These are phyloP conservation scores for Cladophialophora carrionii DNA, from an alignment of 2,329 filamentous ascomycete species.

Conservation along the genomic window DNA sequence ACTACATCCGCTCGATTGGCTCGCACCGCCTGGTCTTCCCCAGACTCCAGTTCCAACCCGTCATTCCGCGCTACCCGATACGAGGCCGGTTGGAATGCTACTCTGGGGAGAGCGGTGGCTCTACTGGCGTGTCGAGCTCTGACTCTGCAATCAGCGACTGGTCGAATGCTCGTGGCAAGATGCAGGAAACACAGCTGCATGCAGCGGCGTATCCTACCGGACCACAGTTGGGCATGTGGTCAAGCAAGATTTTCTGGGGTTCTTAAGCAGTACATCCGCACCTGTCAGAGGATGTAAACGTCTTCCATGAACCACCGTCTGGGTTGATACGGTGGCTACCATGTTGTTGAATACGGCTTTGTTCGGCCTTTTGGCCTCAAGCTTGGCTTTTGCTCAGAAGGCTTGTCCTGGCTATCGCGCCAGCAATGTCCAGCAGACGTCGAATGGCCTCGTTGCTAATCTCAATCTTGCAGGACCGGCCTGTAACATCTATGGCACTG, in stretches of 20 bases:
- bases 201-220: not conserved
- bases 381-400: constrained; percentile 18
- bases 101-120: constrained; percentile 16
- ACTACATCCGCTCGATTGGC: constrained; percentile 12
- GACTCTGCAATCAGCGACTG: constrained; percentile 6
- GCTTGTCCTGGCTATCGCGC: constrained; percentile 47
- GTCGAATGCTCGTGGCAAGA: constrained; percentile 9
- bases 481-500: constrained; percentile 64
- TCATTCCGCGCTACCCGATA: constrained; percentile 11
- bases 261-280: constrained; percentile 9
- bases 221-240: constrained; percentile 9
- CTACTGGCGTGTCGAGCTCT: constrained; percentile 9
- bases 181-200: not conserved
- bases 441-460: constrained; percentile 65
- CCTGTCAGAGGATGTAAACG: not conserved
- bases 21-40: not conserved
- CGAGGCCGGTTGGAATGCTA: constrained; percentile 2
- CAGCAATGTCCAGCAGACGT: constrained; percentile 43
- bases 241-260: constrained; percentile 9
- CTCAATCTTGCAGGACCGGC: constrained; percentile 69
- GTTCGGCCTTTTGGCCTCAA: constrained; percentile 7
- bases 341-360: constrained; percentile 17
- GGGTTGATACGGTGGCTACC: not conserved
- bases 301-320: constrained; percentile 2
- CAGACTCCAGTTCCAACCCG: constrained; percentile 6